phyloP scores from a whole-genome alignment of 345 rosid species.

The Brassica carinata region DNA sequence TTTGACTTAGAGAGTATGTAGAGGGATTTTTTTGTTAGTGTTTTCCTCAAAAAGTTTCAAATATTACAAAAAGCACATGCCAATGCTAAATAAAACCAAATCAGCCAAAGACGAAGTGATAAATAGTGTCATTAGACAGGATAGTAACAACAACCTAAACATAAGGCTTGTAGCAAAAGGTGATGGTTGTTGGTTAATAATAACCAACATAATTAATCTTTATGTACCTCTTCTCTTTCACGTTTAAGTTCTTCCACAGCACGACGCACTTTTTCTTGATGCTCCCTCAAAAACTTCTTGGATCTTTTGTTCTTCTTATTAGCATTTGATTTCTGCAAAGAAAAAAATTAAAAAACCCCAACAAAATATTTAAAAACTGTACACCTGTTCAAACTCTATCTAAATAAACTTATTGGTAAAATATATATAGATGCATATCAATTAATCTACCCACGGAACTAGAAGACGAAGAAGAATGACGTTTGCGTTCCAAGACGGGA shows the following conservation, averaged over 20 bases:
- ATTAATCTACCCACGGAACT: constrained; percentile 18
- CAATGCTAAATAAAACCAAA: no score
- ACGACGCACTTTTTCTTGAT: constrained; percentile 46
- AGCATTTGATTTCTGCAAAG: constrained; percentile 15
- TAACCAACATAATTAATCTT: background rate
- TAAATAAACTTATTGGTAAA: background rate
- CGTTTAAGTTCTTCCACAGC: constrained; percentile 27
- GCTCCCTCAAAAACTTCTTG: constrained; percentile 43
- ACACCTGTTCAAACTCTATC: background rate
- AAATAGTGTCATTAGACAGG: background rate
- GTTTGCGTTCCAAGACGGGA: constrained; percentile 64
- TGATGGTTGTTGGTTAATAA: background rate
- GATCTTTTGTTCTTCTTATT: constrained; percentile 42
- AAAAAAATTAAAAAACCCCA: no score
- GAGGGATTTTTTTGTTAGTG: background rate
- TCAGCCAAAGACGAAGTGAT: no score
- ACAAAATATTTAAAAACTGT: no score
- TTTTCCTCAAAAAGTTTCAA: background rate
- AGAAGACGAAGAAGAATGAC: constrained; percentile 31
- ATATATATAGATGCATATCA: background rate
- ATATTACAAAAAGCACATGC: no score
- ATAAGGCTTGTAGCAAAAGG: constrained; percentile 36
- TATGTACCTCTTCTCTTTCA: constrained; percentile 25
- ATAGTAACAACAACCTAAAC: background rate
- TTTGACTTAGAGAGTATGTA: no score